These are phyloP conservation scores for Vaccinium macrocarpon DNA, from an alignment of 148 eudicot species.

Conservation along the genomic window DNA sequence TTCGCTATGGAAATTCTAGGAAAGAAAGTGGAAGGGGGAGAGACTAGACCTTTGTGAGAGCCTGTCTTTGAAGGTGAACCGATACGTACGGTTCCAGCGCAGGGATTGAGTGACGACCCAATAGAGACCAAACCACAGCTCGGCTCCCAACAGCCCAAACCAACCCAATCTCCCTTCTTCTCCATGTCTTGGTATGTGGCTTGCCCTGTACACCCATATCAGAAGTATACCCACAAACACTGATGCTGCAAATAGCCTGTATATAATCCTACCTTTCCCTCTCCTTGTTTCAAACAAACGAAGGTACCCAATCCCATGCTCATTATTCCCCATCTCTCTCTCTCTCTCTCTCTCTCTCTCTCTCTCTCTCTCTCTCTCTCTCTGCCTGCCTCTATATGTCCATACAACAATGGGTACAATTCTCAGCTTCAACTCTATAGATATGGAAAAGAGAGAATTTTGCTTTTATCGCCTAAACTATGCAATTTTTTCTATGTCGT, in stretches of 20 bases:
- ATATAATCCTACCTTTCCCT: conserved; percentile 19
- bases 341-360: conserved; percentile 1
- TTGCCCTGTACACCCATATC: conserved; percentile 57
- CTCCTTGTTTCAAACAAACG: background rate
- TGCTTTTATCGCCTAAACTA: too few relatives aligned
- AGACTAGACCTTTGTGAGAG: conserved; percentile 50
- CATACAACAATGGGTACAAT: too few relatives aligned
- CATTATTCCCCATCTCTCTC: background rate
- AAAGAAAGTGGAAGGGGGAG: background rate
- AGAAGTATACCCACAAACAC: conserved; percentile 37
- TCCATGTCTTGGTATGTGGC: conserved; percentile 17
- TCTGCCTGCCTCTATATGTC: background rate
- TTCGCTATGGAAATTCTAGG: too few relatives aligned
- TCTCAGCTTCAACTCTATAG: too few relatives aligned
- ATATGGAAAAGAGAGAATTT: too few relatives aligned
- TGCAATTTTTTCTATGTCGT: too few relatives aligned
- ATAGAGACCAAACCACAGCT: conserved; percentile 65
- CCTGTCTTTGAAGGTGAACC: conserved; percentile 51
- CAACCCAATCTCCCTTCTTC: conserved; percentile 38
- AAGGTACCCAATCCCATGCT: too few relatives aligned
- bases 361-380: background rate
- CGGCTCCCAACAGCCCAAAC: conserved; percentile 52
- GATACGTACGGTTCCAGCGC: conserved; percentile 49
- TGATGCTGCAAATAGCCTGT: conserved; percentile 45
- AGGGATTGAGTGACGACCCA: conserved; percentile 63